Evolutionary conservation across 257 asterid genomes (phyloP), one percentile per base, ranked within the genome.

Genomic region (Scutellaria minor): DNA sequence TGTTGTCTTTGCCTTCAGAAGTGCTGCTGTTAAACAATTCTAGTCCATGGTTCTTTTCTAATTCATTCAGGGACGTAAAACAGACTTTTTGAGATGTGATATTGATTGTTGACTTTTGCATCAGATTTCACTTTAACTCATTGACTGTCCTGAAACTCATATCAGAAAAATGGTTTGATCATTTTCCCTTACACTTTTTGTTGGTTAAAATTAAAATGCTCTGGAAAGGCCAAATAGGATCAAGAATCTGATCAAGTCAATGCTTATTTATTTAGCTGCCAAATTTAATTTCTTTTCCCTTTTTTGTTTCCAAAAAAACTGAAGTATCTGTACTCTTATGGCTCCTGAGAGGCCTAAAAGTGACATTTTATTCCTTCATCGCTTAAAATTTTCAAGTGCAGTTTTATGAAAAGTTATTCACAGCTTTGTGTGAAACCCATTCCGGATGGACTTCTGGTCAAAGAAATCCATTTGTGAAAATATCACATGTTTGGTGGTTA

Each of bases 321-420:
- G n/a, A 37, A 71, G 62, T 15, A 11, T 47, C 45, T 68, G 13
- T 35, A 70, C 40, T 66, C 5, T 44, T 10, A 14, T 63, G 52
- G 60, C 41, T 41, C 53, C n/a, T 7, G 24, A 12, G 41, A 60
- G 31, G 39, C 31, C 13, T 39, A 31, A 3, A 31, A 44, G 48
- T 44, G 48, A 10, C 48, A 0, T 7, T 27, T 68, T n/a, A 13
- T 68, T 68, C 22, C 56, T 39, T 42, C 52, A 41, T 7, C n/a
- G 5, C 15, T 22, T 12, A 6, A n/a, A n/a, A 42, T 15, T 44
- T 44, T 44, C 11, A 10, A 7, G 11, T 22, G 57, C 46, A 12
- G 24, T 55, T 35, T 31, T 9, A 7, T 39, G 24, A 35, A 1
- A 39, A 41, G 22, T 24, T 73, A 10, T 48, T 40, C 6, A 7